Evolutionary conservation across 1,284 basidiomycete species (phyloP), one percentile per base, ranked within the genome.

Genomic region (Malassezia japonica): DNA sequence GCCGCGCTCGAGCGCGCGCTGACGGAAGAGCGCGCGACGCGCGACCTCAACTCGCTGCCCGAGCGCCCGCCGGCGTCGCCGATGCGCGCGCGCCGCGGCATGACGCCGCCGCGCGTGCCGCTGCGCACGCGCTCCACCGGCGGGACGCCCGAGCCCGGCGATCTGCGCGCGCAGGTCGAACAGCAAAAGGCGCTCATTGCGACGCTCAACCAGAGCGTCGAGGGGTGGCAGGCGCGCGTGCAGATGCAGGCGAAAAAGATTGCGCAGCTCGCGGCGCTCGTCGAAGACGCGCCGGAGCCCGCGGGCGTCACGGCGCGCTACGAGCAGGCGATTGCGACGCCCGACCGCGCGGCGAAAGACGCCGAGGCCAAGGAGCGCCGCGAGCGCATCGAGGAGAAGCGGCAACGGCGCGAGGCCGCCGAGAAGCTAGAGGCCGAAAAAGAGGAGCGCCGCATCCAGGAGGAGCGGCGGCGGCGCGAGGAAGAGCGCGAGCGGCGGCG

Each of bases 11-110:
- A 50, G 29, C 43, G 50, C 12, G 48, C 48, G 21, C 27, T 55
- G 7, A 37, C 42, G 13, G 50, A 53, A 31, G 50, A 53, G 34
- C 40, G 35, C 24, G 50, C 50, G 18, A 53, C 44, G 50, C 50
- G 50, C 33, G 50, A 53, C 29, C 16, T 53, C 18, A 39, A 33
- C 13, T 48, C 45, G 29, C 42, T 53, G 33, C 50, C 50, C 6
- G 50, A 40, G 34, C 50, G 50, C n/a, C 50, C 50, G 8, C 33
- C 24, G 12, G 50, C 40, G 6, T 42, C 41, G 25, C 50, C 50
- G 20, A 53, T 53, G 50, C 43, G 46, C 10, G 45, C 50, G 18
- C 38, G 50, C 7, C 16, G 18, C 16, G 41, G 39, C 20, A 38
- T 48, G 24, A 38, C 50, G 23, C 50, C 50, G 20, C 50, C 46